Percentiles rank a stretch among this genome's conserved stretches.
phyloP scores from a whole-genome alignment of 1,284 basidiomycete species.

The Polyporus tsugae region DNA sequence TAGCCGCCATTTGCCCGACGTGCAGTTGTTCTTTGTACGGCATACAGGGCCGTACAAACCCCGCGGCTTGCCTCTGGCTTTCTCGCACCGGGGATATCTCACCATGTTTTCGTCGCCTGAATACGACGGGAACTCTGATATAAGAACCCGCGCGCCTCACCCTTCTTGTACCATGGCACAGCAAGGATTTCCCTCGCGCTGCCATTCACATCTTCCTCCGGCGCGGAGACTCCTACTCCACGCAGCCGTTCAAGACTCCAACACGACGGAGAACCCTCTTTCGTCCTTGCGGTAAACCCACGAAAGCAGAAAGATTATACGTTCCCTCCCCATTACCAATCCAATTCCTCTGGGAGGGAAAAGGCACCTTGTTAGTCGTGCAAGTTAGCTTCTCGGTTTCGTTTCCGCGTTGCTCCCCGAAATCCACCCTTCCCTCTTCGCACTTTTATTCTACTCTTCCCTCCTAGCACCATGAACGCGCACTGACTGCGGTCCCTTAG shows the following conservation, averaged over 20 bases:
- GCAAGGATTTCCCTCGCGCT: neutral
- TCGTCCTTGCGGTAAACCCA: no score
- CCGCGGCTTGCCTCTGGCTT: neutral
- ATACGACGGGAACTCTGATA: neutral
- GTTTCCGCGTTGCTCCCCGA: no score
- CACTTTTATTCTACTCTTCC: neutral
- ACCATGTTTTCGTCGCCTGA: neutral
- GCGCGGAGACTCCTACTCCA: neutral
- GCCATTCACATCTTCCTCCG: neutral
- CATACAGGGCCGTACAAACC: neutral
- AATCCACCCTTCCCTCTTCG: no score
- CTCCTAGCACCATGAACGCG: neutral
- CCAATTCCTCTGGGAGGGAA: no score
- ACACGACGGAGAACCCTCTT: no score
- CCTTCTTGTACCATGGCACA: neutral
- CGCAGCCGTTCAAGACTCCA: no score
- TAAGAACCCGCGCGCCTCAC: neutral
- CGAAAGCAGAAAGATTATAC: no score
- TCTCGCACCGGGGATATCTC: neutral
- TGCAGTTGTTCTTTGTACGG: neutral
- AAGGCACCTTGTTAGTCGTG: no score
- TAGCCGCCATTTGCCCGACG: neutral
- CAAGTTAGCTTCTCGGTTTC: no score
- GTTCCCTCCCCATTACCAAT: no score
- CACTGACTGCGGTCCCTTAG: constrained; percentile 14